Base-by-base conservation (phyloP, 192 early-diverging fungal species). In the Linnemannia exigua region DNA sequence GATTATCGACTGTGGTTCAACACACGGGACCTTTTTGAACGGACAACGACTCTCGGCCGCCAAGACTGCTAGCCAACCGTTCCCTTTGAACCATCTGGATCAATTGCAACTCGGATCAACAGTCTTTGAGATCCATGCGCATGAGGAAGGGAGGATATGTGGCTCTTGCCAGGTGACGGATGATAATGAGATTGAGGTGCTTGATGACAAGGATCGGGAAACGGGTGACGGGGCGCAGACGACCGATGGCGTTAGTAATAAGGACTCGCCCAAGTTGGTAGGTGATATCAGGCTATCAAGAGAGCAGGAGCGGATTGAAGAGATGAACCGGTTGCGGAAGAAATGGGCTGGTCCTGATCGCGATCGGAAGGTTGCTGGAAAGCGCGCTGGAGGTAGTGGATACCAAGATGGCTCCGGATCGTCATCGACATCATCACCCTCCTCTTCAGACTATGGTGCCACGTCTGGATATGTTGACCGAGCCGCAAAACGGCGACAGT, bases 11-110 rank as follows among this genome's bases (percentile, higher is more conserved):
- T 87, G 87, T 36, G 95, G 95, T 11, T 96, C 96, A 17, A 93
- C 92, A 8, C 93, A 96, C 67, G 96, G 96, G 6, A 96, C 96
- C 1, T 93, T 93, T 77, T 78, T 96, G 47, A 96, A 96, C 79
- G 89, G 88, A 11, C 54, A 82, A 35, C 88, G 96, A 36, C 86
- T 96, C 16, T 95, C 94, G 0, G 88, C 89, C 6, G 47, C 93
- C 51, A 96, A 94, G 77, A 70, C 81, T 4, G 89, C 92, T 28
- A 95, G 94, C 79, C 84, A 89, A 33, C 96, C 96, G 0, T 79
- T 71, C 14, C 75, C 54, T 22, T 75, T 96, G 22, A 48, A 81
- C 5, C 94, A 96, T 77, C 46, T 88, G 58, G 94, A 95, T 80
- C 79, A 37, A 1, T 20, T 96, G 2, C 61, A 70, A 17, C 78